Base-by-base conservation (phyloP, 345 rosid genomes). In the Nephelium lappaceum region DNA sequence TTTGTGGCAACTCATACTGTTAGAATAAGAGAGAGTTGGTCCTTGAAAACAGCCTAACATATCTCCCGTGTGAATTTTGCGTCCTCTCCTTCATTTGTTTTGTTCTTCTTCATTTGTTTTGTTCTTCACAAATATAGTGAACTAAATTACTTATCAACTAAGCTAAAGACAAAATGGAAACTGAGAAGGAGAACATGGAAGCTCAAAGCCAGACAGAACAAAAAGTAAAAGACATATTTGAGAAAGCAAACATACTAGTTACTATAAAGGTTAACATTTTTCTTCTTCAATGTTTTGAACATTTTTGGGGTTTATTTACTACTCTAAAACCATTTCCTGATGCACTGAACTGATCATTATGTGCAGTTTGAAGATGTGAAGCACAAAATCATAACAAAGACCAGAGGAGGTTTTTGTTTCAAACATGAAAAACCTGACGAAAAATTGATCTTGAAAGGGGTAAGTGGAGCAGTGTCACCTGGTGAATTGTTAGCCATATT, bases 401-500 rank as follows among this genome's bases (percentile, higher is more conserved):
- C 68, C 4, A 24, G 57, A 65, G 62, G 73, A 25, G 39, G 69
- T 2, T 68, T 73, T 27, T 58, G 70, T 7, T 45, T 58, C 7
- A 74, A 55, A 67, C 75, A 73, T 5, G 36, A 4, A 7, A 71
- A 69, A 11, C n/a, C 81, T 2, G 85, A 82, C 23, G 88, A 87
- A 68, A 89, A 84, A 72, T 25, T 77, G 69, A 91, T 89, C 39
- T 67, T 91, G 62, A 89, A 84, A 24, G 90, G 88, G 58, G 58
- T 87, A 47, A 72, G 83, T 6, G 91, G 92, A 9, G 53, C 57
- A 9, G 89, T 85, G 19, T 53, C 38, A 15, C 90, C 89, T 0
- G 89, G 89, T 5, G 94, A 91, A 73, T 81, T 86, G 85, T 69
- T 89, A 3, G 92, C 87, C 19, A 81, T 89, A 84, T 77, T 91